Evolutionary conservation across 352 stramenopile genomes (phyloP), one percentile per base, ranked within the genome.

Genomic region (Pythium phragmiticola): DNA sequence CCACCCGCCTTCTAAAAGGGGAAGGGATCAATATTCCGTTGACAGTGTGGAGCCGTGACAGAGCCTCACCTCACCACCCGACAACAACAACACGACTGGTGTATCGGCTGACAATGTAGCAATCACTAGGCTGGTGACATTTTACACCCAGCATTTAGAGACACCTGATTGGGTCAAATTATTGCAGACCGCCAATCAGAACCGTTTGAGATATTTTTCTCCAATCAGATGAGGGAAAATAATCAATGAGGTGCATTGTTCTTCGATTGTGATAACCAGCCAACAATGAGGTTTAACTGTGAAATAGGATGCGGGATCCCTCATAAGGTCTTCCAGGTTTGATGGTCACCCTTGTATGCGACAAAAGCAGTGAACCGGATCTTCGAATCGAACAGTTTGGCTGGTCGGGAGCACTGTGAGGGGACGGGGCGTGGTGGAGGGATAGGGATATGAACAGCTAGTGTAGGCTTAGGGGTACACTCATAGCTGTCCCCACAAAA

Each of bases 311-410:
- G 46, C 36, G n/a, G 37, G 51, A 50, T 39, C 55, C 55, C 34
- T n/a, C 55, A 65, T 59, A 16, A 51, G 21, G 17, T 60, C 33
- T 45, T 17, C 1, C 5, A 56, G 45, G 41, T 19, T 13, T 21
- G 9, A 19, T 60, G 30, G 34, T 39, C 53, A 33, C 59, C 21
- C 33, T 19, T 50, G 34, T 65, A 60, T 67, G 60, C 51, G 60
- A 67, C 60, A 67, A 52, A 66, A 67, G 41, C 16, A n/a, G 52
- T 47, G 53, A 67, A 67, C 60, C 51, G 60, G 60, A 67, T 67
- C 60, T 67, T 37, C 49, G 33, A 51, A 36, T 56, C 41, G 43
- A 57, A 57, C 36, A 62, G 33, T 67, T 62, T 62, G 60, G 53
- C 52, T 67, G 60, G 60, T 67, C 33, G 60, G 53, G 57, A 65